Conservation (phyloP, 2,329 filamentous ascomycete genomes). For the Diaporthe capsici region DNA sequence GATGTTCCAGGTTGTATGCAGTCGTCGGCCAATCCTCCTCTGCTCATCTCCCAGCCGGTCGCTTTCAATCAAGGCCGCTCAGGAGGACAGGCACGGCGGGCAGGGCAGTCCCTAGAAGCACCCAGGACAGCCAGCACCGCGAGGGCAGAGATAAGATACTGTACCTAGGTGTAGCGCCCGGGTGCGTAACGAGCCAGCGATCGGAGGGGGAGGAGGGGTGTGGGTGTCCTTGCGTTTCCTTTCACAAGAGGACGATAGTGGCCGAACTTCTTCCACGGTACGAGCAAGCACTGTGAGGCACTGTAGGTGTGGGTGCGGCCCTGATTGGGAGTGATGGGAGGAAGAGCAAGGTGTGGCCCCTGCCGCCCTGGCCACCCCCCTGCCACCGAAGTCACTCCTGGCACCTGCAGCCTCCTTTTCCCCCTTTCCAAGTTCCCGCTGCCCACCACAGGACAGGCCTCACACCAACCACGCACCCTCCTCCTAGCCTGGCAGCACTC, state of each 20-base stretch:
- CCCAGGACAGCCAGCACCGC: neutral
- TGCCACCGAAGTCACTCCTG: constrained; percentile 37
- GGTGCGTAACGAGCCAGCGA: neutral
- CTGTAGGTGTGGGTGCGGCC: constrained; percentile 29
- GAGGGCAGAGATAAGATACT: neutral
- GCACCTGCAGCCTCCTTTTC: constrained; percentile 43
- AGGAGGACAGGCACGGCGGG: neutral
- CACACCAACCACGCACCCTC: constrained; percentile 20
- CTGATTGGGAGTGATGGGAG: constrained; percentile 19
- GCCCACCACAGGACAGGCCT: constrained; percentile 24
- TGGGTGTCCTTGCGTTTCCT: neutral
- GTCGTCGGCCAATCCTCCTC: constrained; percentile 4
- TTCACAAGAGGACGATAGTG: constrained; percentile 1
- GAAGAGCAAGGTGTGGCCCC: constrained; percentile 18
- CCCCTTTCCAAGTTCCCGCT: constrained; percentile 41
- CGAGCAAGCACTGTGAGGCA: neutral
- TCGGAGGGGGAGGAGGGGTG: neutral
- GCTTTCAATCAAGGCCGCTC: neutral
- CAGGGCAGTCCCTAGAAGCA: constrained; percentile 12
- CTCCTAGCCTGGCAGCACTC: constrained; percentile 27
- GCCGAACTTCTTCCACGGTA: neutral
- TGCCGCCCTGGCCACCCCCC: constrained; percentile 26
- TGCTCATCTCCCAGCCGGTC: constrained; percentile 25
- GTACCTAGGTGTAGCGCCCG: neutral
- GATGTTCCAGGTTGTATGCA: constrained; percentile 22